These are phyloP conservation scores for Endocarpon pusillum DNA, from an alignment of 495 filamentous ascomycete species.

Conservation along the genomic window DNA sequence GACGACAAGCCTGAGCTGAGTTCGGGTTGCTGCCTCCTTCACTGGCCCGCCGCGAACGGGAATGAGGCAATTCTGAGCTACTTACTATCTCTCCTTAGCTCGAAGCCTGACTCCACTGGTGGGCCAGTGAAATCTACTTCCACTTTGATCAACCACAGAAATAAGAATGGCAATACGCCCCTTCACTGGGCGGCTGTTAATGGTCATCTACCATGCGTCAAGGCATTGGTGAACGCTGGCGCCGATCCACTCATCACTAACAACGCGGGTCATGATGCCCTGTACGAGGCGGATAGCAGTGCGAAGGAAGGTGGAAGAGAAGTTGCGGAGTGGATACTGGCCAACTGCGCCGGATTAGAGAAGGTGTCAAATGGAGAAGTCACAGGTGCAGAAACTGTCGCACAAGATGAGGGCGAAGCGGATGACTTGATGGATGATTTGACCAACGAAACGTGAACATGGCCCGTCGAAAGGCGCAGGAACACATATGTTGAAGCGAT, in stretches of 20 bases:
- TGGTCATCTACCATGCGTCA: slow-evolving; percentile 65
- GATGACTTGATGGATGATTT: no score
- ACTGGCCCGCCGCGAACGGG: slow-evolving; percentile 84
- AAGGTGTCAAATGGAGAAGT: slow-evolving; percentile 18
- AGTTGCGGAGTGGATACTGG: slow-evolving; percentile 48
- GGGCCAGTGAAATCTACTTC: no score
- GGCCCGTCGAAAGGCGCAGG: no score
- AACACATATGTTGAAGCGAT: no score
- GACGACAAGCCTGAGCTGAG: slow-evolving; percentile 45
- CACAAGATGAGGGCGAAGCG: no score
- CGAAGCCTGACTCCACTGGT: no score
- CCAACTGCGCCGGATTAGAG: slow-evolving; percentile 36
- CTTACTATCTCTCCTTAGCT: no score
- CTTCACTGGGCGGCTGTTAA: slow-evolving; percentile 87
- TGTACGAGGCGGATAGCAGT: slow-evolving; percentile 68
- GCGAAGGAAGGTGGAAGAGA: slow-evolving; percentile 47
- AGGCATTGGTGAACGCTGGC: slow-evolving; percentile 53
- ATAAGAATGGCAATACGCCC: slow-evolving; percentile 70
- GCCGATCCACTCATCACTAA: slow-evolving; percentile 63
- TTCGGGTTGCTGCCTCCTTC: slow-evolving; percentile 38
- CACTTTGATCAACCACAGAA: slow-evolving; percentile 49
- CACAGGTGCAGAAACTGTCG: no score
- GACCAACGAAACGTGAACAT: no score
- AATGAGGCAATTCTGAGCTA: slow-evolving; percentile 39
- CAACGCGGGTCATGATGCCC: slow-evolving; percentile 64